Evolutionary conservation across 73 alveolate species (phyloP), one percentile per base, ranked within the genome.

Genomic region (Tetrahymena elliotti): DNA sequence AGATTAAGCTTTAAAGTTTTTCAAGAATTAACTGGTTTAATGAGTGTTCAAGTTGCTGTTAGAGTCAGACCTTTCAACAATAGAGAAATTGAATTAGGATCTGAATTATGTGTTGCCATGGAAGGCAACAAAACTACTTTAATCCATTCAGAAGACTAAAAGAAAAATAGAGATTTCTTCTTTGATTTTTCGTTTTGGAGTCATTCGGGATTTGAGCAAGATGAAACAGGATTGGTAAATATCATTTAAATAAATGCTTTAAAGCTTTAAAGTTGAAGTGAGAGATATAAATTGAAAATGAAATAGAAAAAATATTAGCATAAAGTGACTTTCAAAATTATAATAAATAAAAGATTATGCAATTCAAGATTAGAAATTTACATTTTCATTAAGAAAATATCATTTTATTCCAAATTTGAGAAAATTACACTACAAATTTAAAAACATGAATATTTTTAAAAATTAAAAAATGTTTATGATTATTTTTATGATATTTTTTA

Each of bases 121-220:
- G 96, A 96, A 53, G 97, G 97, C 27, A 95, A 53, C 24, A 95
- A 96, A 33, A 96, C 97, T 38, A 97, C 93, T 52, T 54, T 93
- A 4, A 41, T 68, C 37, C 88, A 96, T 34, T 1, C n/a, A 20
- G 96, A 96, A 41, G 97, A 95, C 93, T 41, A 84, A 33, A 97
- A 97, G 93, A 96, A 95, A 53, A 97, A 95, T 84, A 99, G 98
- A 96, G 98, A 94, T 84, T 99, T 98, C 96, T 96, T 99, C 84
- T 99, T 99, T 94, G 99, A 99, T 94, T 99, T 98, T 93, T 97
- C 99, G 39, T 99, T 98, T 95, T 99, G 99, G 99, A 98, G 99
- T 53, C 99, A 99, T 93, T 99, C 99, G 93, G 99, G 99, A 92
- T 99, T 97, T 97, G 97, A 94, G 92, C 95, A 33, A 38, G 97